These are phyloP conservation scores for Kandelia obovata DNA, from an alignment of 345 rosid species.

Conservation along the genomic window DNA sequence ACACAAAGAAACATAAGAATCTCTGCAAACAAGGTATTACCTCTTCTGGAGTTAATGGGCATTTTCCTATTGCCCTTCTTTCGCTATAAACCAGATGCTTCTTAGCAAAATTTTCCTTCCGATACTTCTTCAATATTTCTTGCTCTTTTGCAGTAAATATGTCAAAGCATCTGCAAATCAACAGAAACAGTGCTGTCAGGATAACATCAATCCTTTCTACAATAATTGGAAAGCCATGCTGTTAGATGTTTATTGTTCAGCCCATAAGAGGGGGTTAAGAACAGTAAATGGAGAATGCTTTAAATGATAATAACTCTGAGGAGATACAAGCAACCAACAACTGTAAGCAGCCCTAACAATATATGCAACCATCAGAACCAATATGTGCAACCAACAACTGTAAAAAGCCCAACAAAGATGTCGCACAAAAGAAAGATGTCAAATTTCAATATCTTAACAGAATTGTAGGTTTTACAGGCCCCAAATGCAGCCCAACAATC, in stretches of 20 bases:
- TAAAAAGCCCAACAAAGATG: background rate
- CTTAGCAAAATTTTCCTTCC: slow-evolving; percentile 75
- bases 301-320: background rate
- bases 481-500: background rate
- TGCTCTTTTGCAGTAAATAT: slow-evolving; percentile 79
- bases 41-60: slow-evolving; percentile 93
- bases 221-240: background rate
- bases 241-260: background rate
- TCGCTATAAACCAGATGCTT: slow-evolving; percentile 61
- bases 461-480: too few relatives aligned
- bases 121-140: slow-evolving; percentile 66
- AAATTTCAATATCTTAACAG: too few relatives aligned
- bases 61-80: slow-evolving; percentile 88
- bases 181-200: slow-evolving; percentile 2
- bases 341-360: background rate
- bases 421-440: too few relatives aligned
- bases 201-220: slow-evolving; percentile 1
- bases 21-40: slow-evolving; percentile 26
- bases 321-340: background rate
- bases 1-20: slow-evolving; percentile 1
- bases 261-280: background rate
- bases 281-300: background rate
- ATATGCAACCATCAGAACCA: background rate
- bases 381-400: background rate
- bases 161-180: slow-evolving; percentile 73